phyloP scores from a whole-genome alignment of 345 rosid species.

The Pistacia integerrima region DNA sequence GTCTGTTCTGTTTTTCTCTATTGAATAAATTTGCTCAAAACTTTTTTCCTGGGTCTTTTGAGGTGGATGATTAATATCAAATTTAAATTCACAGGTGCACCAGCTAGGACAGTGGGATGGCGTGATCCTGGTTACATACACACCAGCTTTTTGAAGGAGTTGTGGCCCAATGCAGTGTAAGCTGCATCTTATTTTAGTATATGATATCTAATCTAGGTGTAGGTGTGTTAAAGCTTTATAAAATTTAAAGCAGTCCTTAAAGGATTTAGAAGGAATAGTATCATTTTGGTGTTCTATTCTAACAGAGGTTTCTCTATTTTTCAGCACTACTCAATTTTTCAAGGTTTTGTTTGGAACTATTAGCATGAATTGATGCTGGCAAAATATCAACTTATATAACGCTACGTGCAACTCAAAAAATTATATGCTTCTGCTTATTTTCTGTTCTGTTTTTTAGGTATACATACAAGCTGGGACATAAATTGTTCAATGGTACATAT shows the following conservation, averaged over 20 bases:
- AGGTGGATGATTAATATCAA: slow-evolving; percentile 12
- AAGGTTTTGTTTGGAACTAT: not conserved
- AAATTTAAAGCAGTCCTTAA: not conserved
- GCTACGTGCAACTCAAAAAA: not conserved
- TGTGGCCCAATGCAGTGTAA: slow-evolving; percentile 66
- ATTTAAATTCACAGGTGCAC: slow-evolving; percentile 40
- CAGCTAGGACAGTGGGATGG: slow-evolving; percentile 80
- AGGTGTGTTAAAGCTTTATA: not conserved
- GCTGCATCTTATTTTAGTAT: slow-evolving; percentile 11
- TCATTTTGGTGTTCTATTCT: not conserved
- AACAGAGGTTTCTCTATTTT: not conserved
- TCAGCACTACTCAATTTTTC: not conserved
- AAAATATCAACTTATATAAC: not conserved
- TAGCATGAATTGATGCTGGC: not conserved
- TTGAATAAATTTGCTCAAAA: not conserved
- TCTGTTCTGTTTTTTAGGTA: slow-evolving; percentile 42
- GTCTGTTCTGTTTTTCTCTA: not conserved
- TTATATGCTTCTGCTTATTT: not conserved
- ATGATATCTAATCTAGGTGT: not conserved
- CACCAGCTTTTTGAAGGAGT: slow-evolving; percentile 65
- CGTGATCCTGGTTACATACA: slow-evolving; percentile 83
- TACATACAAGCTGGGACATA: slow-evolving; percentile 64
- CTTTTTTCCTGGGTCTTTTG: not conserved
- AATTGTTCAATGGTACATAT: slow-evolving; percentile 41
- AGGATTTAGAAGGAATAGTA: not conserved